phyloP scores from a whole-genome alignment of 2,329 filamentous ascomycete species.

The Trichoderma citrinoviride region DNA sequence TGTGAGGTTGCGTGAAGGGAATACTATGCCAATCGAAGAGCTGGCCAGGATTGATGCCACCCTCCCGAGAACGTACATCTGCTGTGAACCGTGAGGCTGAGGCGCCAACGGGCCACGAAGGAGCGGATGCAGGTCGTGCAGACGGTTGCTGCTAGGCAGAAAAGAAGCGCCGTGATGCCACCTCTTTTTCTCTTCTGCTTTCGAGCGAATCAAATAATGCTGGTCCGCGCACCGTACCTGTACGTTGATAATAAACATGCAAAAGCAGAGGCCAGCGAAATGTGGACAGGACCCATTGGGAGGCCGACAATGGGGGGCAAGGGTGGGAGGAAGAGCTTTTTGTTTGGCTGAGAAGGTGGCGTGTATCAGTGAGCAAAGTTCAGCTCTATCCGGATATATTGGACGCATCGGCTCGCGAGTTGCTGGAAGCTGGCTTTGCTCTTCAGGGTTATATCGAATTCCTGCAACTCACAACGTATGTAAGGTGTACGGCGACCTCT shows the following conservation, averaged over 20 bases:
- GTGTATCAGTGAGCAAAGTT: neutral
- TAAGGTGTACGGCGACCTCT: neutral
- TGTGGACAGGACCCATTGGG: neutral
- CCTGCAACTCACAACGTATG: no score
- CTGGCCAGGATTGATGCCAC: neutral
- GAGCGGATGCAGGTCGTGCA: neutral
- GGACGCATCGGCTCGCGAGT: neutral
- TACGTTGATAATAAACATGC: neutral
- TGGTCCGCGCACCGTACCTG: no score
- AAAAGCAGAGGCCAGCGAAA: neutral
- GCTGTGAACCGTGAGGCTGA: neutral
- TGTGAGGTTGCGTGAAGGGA: neutral
- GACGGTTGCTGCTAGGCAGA: neutral
- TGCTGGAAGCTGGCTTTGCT: neutral
- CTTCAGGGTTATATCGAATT: no score
- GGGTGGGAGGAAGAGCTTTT: neutral
- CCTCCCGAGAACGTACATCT: neutral
- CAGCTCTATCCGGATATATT: neutral
- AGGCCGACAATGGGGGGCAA: neutral
- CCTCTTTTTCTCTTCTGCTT: neutral
- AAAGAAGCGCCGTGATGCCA: neutral
- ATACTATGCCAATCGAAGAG: neutral
- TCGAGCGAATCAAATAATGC: neutral
- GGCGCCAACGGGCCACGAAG: neutral
- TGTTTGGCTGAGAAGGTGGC: constrained; percentile 5